phyloP scores from a whole-genome alignment of 768 basidiomycete genomes.

The Multifurca ochricompacta region DNA sequence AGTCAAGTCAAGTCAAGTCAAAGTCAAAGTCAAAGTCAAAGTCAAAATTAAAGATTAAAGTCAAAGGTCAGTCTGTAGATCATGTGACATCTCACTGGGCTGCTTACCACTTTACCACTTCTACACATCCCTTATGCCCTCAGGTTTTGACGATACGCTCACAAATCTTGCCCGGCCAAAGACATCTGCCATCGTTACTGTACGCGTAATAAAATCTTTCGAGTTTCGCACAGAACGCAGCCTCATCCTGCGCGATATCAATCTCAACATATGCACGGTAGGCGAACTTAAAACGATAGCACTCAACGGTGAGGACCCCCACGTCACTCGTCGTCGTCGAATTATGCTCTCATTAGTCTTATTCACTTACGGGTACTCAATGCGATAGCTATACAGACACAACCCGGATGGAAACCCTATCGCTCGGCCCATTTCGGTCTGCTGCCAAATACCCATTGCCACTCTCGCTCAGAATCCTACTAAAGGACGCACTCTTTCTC shows the following conservation, averaged over 20 bases:
- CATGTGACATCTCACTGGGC: too few species aligned
- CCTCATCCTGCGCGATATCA: constrained; percentile 73
- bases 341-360: constrained; percentile 9
- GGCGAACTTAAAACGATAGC: constrained; percentile 68
- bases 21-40: too few species aligned
- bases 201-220: constrained; percentile 94
- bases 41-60: too few species aligned
- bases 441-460: constrained; percentile 13
- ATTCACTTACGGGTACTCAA: constrained; percentile 2
- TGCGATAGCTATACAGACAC: constrained; percentile 56
- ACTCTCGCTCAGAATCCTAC: not conserved
- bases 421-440: constrained; percentile 61
- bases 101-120: too few species aligned
- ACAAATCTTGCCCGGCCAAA: constrained; percentile 61
- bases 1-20: too few species aligned
- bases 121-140: constrained; percentile 19
- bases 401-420: constrained; percentile 86
- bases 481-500: not conserved
- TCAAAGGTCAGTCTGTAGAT: too few species aligned
- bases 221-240: constrained; percentile 84
- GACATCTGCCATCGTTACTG: constrained; percentile 76
- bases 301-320: constrained; percentile 45
- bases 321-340: constrained; percentile 5
- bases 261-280: constrained; percentile 76
- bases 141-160: constrained; percentile 36